phyloP scores from a whole-genome alignment of 2,329 filamentous ascomycete genomes.

The Aspergillus quadrilineatus region DNA sequence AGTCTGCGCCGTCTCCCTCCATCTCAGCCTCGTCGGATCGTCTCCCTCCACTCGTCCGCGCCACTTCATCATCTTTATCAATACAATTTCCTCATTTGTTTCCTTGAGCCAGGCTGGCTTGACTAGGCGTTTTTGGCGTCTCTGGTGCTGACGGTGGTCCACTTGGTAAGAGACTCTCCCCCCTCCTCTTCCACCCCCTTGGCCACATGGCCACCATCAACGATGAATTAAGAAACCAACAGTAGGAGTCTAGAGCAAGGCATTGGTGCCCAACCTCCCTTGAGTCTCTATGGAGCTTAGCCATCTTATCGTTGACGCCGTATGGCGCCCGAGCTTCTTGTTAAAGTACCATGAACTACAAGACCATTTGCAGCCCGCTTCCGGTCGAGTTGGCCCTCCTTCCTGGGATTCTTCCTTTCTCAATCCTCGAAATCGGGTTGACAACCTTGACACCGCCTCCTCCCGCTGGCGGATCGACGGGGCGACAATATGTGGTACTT shows the following conservation, averaged over 20 bases:
- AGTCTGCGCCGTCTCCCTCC: neutral
- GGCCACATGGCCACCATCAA: neutral
- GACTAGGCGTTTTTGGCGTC: constrained; percentile 3
- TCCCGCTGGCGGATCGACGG: constrained; percentile 11
- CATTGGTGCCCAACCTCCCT: neutral
- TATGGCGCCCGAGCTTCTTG: constrained; percentile 11
- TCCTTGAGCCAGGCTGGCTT: neutral
- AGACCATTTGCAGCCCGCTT: constrained; percentile 3
- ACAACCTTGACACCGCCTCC: constrained; percentile 3
- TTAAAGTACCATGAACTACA: constrained; percentile 12
- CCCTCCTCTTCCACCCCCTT: neutral
- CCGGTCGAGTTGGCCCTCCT: constrained; percentile 6
- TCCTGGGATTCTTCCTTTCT: constrained; percentile 8
- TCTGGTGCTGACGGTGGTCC: constrained; percentile 3
- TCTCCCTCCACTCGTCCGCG: neutral
- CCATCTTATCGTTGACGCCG: constrained; percentile 11
- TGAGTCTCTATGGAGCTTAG: constrained; percentile 7
- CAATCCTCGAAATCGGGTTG: constrained; percentile 9
- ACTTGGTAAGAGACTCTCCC: neutral
- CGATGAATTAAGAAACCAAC: neutral
- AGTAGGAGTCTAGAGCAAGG: neutral
- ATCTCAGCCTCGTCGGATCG: constrained; percentile 1
- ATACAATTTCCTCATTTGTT: neutral
- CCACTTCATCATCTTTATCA: neutral
- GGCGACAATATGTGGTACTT: constrained; percentile 10